phyloP scores from a whole-genome alignment of 805 yeast genomes.

The Yarrowia sp. region DNA sequence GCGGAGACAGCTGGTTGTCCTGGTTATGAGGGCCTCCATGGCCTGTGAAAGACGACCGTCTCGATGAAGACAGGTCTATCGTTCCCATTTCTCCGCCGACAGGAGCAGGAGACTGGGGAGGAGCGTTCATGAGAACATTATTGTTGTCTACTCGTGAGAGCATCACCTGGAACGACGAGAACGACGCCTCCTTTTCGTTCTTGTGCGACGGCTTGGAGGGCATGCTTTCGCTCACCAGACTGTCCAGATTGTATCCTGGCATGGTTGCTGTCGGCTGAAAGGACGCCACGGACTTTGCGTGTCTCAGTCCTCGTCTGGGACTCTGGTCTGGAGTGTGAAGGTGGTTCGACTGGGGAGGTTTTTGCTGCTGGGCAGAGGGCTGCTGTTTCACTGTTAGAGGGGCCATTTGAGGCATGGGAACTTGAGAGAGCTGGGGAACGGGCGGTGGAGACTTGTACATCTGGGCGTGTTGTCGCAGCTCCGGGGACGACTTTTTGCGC shows the following conservation, averaged over 20 bases:
- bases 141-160: constrained; percentile 23
- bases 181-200: constrained; percentile 19
- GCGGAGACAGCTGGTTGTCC: constrained; percentile 22
- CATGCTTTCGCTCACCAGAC: constrained; percentile 7
- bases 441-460: constrained; percentile 35
- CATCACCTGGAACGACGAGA: constrained; percentile 37
- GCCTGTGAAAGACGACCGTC: constrained; percentile 19
- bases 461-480: constrained; percentile 18
- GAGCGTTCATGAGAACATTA: constrained; percentile 3
- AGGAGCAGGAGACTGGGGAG: constrained; percentile 15
- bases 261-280: constrained; percentile 23
- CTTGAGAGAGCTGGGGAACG: constrained; percentile 12
- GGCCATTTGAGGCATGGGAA: constrained; percentile 29
- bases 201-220: constrained; percentile 12
- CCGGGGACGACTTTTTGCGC: constrained; percentile 28
- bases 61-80: constrained; percentile 17
- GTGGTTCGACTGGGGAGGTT: background rate
- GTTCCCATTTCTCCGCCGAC: constrained; percentile 36
- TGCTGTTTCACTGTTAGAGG: background rate
- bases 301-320: constrained; percentile 5
- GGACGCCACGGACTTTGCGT: constrained; percentile 25
- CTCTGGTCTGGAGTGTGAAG: constrained; percentile 6
- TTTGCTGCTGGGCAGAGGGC: constrained; percentile 3
- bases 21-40: background rate
- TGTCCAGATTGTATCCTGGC: constrained; percentile 29